phyloP scores from a whole-genome alignment of 176 grass and related monocot species.

The Zizania latifolia region DNA sequence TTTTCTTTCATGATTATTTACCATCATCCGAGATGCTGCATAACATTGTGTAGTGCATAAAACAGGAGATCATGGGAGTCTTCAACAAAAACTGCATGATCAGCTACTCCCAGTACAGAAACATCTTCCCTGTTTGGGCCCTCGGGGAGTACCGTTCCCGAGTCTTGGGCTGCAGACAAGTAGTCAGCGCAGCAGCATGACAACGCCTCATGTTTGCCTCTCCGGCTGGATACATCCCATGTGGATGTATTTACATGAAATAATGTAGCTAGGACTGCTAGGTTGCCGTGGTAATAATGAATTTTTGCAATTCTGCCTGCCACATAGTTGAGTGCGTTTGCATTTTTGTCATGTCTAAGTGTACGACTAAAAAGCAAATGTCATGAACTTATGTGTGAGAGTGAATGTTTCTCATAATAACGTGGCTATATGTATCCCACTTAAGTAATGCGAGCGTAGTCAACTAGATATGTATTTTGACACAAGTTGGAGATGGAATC shows the following conservation, averaged over 20 bases:
- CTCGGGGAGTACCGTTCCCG: slow-evolving; percentile 60
- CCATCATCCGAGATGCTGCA: not conserved
- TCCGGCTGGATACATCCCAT: not conserved
- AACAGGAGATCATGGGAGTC: slow-evolving; percentile 84
- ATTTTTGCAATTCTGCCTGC: too few species aligned
- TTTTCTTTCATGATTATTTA: not conserved
- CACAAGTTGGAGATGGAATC: too few species aligned
- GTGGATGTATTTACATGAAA: not conserved
- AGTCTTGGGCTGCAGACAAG: slow-evolving; percentile 24
- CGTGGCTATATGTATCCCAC: not conserved
- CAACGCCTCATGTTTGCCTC: too few species aligned
- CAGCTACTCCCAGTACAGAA: slow-evolving; percentile 61
- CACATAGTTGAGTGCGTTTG: too few species aligned
- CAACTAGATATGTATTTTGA: not conserved
- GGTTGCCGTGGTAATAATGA: too few species aligned
- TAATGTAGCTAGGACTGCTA: slow-evolving; percentile 25
- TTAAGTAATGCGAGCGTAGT: not conserved
- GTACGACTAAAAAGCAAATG: too few species aligned
- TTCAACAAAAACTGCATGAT: slow-evolving; percentile 84
- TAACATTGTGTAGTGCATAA: not conserved
- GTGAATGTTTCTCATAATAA: too few species aligned
- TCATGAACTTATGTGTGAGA: too few species aligned
- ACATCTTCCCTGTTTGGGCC: slow-evolving; percentile 88
- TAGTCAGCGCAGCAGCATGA: not conserved
- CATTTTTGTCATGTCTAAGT: too few species aligned